Evolutionary conservation across 495 filamentous ascomycete genomes (phyloP).

Genomic region (Trichoderma gamsii): DNA sequence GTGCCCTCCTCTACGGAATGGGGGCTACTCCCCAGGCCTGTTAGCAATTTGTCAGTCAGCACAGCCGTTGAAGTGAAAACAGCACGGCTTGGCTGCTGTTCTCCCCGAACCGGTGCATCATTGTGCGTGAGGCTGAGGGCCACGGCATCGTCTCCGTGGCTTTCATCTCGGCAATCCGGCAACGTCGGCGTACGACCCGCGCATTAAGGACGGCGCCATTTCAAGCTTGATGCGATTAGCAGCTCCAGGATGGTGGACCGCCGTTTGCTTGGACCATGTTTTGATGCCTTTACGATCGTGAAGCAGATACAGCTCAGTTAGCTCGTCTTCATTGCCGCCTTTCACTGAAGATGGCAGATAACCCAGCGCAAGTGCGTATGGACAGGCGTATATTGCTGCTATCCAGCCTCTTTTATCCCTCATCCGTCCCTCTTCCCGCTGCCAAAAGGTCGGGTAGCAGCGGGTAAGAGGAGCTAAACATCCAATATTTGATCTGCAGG

Average conservation of each 20-base stretch:
- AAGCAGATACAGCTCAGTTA: neutral
- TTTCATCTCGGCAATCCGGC: neutral
- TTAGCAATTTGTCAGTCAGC: neutral
- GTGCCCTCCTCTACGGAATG: too few species aligned
- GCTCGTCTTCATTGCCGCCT: neutral
- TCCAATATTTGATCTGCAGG: slow-evolving; percentile 11
- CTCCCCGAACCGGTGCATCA: neutral
- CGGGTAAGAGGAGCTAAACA: neutral
- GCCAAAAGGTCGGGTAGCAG: neutral
- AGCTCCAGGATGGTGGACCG: neutral
- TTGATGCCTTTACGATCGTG: neutral
- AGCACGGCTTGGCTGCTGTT: neutral
- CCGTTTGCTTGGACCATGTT: neutral
- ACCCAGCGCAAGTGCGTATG: neutral
- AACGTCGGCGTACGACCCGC: neutral
- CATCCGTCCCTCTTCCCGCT: neutral
- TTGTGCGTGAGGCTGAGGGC: neutral
- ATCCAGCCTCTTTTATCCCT: neutral
- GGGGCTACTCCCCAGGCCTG: too few species aligned
- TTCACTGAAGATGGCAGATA: neutral
- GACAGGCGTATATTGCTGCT: neutral
- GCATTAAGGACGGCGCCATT: neutral
- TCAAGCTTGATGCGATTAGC: neutral
- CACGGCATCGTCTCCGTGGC: neutral
- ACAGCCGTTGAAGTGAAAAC: neutral